A percentile compares a stretch with the other conserved stretches of the same genome.
Evolutionary conservation across 2,329 filamentous ascomycete species (phyloP).

Genomic region (Ophiostoma pallidulum): DNA sequence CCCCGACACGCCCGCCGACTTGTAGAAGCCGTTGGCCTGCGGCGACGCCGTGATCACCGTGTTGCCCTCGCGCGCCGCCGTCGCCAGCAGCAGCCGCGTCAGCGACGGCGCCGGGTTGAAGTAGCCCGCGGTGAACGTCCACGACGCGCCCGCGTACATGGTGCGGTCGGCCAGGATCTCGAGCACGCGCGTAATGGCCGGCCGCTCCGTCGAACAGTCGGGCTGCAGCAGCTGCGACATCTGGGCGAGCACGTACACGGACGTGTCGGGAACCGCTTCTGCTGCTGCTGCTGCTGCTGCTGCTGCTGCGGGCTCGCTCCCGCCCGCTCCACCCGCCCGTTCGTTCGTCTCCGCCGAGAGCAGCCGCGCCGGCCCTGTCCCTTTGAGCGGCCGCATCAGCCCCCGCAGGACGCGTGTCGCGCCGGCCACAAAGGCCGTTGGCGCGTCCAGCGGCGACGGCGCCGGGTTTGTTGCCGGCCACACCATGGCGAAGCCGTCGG

Average conservation of each 20-base stretch:
- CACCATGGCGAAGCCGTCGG: conserved; percentile 40
- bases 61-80: conserved; percentile 53
- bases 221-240: conserved; percentile 75
- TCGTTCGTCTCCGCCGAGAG: too few species aligned
- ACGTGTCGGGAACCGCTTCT: conserved; percentile 42
- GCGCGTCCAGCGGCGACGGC: conserved; percentile 63
- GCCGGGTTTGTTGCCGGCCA: conserved; percentile 72
- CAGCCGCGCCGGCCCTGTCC: conserved; percentile 23
- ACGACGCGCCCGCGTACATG: conserved; percentile 59
- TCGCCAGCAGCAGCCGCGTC: conserved; percentile 67
- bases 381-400: conserved; percentile 43
- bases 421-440: conserved; percentile 57
- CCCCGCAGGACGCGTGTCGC: conserved; percentile 58
- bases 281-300: background rate
- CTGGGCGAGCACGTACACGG: conserved; percentile 79
- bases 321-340: too few species aligned
- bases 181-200: conserved; percentile 67
- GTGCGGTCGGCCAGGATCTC: conserved; percentile 55
- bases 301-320: too few species aligned
- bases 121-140: conserved; percentile 97
- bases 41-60: conserved; percentile 89
- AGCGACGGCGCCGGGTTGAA: conserved; percentile 91
- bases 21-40: conserved; percentile 91
- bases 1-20: conserved; percentile 76
- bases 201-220: conserved; percentile 80